Evolutionary conservation across 495 filamentous ascomycete genomes (phyloP).

Genomic region (Trichoderma gamsii): DNA sequence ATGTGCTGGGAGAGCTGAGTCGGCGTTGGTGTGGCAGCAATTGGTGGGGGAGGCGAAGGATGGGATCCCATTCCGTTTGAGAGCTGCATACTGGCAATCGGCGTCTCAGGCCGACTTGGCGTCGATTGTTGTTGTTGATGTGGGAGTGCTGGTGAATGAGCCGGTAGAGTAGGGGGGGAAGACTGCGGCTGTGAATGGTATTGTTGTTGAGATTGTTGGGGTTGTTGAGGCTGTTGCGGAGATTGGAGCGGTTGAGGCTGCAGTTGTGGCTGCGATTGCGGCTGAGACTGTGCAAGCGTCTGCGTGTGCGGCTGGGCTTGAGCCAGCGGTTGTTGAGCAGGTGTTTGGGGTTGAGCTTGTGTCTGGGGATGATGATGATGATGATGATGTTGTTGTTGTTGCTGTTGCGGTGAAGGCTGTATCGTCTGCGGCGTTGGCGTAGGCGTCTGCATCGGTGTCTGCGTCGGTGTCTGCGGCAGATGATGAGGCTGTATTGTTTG

Average conservation of each 20-base stretch:
- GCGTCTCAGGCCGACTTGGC: constrained; percentile 1
- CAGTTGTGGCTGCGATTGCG: background rate
- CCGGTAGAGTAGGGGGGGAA: background rate
- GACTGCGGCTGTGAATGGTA: background rate
- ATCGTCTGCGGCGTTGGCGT: background rate
- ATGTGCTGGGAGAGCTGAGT: constrained; percentile 7
- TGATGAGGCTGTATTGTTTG: background rate
- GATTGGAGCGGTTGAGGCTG: background rate
- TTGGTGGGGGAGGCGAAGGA: background rate
- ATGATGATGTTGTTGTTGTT: background rate
- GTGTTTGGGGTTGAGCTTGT: background rate
- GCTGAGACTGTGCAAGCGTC: background rate
- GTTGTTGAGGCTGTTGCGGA: background rate
- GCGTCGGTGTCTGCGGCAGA: background rate
- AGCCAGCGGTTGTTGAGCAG: background rate
- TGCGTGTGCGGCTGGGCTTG: background rate
- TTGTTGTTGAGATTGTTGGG: background rate
- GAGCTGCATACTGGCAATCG: background rate
- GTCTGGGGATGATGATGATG: background rate
- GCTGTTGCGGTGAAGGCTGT: background rate
- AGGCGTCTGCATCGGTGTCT: too few species aligned
- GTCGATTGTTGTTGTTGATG: background rate
- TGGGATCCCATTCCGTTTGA: background rate
- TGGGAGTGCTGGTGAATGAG: background rate
- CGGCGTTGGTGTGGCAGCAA: background rate